These are phyloP conservation scores for Marasmius fiardii DNA, from an alignment of 1,284 basidiomycete species.

Conservation along the genomic window DNA sequence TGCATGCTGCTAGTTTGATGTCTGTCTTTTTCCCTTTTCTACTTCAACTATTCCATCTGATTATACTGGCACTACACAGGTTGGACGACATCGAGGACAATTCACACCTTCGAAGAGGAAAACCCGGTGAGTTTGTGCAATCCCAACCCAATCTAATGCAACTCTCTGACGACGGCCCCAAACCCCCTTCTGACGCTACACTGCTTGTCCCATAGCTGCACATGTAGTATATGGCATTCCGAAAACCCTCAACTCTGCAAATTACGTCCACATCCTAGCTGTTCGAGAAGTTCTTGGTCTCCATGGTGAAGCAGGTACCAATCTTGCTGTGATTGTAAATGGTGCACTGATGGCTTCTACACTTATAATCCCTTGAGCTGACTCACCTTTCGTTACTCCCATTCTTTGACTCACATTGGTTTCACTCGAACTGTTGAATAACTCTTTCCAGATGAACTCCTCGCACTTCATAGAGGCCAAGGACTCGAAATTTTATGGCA, in stretches of 20 bases:
- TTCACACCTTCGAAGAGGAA: conserved; percentile 84
- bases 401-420: neutral
- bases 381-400: no score
- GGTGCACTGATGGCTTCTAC: no score
- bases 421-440: neutral
- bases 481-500: conserved; percentile 95
- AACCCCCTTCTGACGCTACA: no score
- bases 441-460: conserved; percentile 68
- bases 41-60: conserved; percentile 9
- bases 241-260: conserved; percentile 97
- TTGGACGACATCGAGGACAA: conserved; percentile 99
- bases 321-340: conserved; percentile 70
- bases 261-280: conserved; percentile 94
- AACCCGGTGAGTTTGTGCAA: no score
- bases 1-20: conserved; percentile 94
- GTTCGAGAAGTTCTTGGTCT: conserved; percentile 76
- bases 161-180: no score
- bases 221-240: conserved; percentile 96
- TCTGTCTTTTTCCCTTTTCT: conserved; percentile 33
- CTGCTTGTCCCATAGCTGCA: no score
- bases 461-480: conserved; percentile 90
- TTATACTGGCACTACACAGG: conserved; percentile 46
- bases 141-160: no score
- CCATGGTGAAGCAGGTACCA: conserved; percentile 35
- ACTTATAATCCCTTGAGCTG: no score